phyloP scores from a whole-genome alignment of 345 rosid genomes.

The Triadica sebifera region DNA sequence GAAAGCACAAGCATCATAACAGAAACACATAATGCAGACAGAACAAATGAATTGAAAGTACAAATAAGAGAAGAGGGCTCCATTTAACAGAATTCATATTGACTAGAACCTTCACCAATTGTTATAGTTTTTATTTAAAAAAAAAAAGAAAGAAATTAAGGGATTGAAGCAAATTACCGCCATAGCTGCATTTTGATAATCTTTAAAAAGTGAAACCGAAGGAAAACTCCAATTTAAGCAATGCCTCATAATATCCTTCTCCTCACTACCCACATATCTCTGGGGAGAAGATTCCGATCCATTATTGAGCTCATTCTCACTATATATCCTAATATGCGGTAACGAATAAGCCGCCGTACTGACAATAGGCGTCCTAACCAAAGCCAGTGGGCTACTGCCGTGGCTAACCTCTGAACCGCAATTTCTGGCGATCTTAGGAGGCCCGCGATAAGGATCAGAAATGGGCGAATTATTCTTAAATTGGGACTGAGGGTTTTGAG shows the following conservation, averaged over 20 bases:
- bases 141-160: neutral
- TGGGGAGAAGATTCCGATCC: constrained; percentile 40
- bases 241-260: constrained; percentile 52
- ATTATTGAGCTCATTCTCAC: constrained; percentile 14
- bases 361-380: constrained; percentile 48
- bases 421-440: constrained; percentile 53
- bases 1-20: neutral
- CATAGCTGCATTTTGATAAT: constrained; percentile 85
- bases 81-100: neutral
- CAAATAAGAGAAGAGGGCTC: neutral
- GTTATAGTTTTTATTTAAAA: neutral
- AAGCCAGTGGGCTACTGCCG: constrained; percentile 46
- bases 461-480: constrained; percentile 27
- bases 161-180: constrained; percentile 45
- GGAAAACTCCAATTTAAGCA: constrained; percentile 80
- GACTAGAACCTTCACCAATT: neutral
- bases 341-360: constrained; percentile 34
- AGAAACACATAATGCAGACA: neutral
- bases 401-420: constrained; percentile 48
- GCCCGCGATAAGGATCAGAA: constrained; percentile 36
- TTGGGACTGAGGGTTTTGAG: constrained; percentile 30
- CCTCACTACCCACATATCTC: constrained; percentile 39
- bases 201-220: constrained; percentile 80
- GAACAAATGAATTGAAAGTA: neutral
- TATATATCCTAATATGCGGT: constrained; percentile 52